Evolutionary conservation across 371 early-diverging fungal genomes (phyloP).

Genomic region (Polyrhizophydium stewartii): DNA sequence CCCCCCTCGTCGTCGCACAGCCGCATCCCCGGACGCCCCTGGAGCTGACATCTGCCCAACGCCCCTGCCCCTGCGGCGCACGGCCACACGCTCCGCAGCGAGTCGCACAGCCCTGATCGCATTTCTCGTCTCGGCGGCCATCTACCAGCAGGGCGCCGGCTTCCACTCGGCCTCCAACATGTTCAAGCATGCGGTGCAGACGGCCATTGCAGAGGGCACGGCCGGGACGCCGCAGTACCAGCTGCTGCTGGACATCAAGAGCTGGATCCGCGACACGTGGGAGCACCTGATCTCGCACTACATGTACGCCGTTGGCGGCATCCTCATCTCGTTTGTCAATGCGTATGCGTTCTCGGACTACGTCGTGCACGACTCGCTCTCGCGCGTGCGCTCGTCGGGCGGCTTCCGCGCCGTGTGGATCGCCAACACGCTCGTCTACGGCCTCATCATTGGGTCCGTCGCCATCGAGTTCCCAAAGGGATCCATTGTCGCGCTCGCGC

Average conservation of each 20-base stretch:
- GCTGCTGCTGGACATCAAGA: conserved; percentile 7
- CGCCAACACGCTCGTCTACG: conserved; percentile 10
- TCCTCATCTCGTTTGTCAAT: conserved; percentile 8
- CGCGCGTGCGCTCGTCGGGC: background rate
- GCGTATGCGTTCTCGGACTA: conserved; percentile 16
- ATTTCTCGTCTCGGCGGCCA: conserved; percentile 15
- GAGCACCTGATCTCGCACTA: conserved; percentile 23
- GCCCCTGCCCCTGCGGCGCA: background rate
- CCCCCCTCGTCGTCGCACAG: too few relatives aligned
- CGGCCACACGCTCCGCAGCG: background rate
- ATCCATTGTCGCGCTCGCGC: conserved; percentile 16
- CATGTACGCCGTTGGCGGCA: conserved; percentile 29
- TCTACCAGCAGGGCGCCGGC: conserved; percentile 30
- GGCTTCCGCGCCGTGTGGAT: conserved; percentile 6
- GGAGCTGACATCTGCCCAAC: background rate
- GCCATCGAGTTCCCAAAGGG: conserved; percentile 26
- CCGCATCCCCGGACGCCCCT: too few relatives aligned
- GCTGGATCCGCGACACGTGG: conserved; percentile 22
- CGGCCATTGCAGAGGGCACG: background rate
- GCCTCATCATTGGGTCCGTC: conserved; percentile 18
- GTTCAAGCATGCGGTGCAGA: conserved; percentile 22
- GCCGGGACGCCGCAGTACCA: conserved; percentile 6
- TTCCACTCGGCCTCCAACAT: conserved; percentile 28
- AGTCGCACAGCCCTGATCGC: background rate
- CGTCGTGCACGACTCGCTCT: background rate